These are phyloP conservation scores for Picea sitchensis DNA, from an alignment of 75 land plant species.

Conservation along the genomic window DNA sequence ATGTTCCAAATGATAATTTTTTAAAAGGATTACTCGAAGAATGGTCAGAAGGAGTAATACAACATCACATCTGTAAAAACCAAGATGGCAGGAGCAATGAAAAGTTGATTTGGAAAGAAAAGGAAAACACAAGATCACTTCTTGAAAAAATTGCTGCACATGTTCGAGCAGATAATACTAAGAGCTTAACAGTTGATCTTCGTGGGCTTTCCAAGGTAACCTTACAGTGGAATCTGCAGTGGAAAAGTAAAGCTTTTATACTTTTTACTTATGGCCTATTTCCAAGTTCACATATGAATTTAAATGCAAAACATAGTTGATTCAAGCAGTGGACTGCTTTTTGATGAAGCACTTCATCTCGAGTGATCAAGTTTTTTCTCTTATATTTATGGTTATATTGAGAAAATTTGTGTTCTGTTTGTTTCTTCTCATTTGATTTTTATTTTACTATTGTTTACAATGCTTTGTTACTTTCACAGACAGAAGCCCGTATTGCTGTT, in stretches of 20 bases:
- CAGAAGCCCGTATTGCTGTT: conserved; percentile 80
- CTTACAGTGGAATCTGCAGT: not conserved
- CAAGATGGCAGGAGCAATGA: conserved; percentile 4
- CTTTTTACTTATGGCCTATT: not conserved
- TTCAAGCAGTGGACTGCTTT: not conserved
- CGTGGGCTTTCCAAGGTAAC: conserved; percentile 68
- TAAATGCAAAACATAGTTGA: not conserved
- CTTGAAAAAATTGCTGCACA: conserved; percentile 70
- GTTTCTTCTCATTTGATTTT: not conserved
- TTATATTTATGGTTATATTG: not conserved
- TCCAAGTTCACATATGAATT: not conserved
- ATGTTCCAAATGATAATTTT: conserved; percentile 61
- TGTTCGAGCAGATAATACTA: conserved; percentile 25
- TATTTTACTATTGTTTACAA: not conserved
- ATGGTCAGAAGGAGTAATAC: conserved; percentile 84
- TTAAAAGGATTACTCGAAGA: conserved; percentile 69
- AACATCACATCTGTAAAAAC: conserved; percentile 13
- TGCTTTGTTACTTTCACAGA: conserved; percentile 28
- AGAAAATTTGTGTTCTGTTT: not conserved
- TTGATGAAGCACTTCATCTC: not conserved
- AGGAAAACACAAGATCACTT: conserved; percentile 26
- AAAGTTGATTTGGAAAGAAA: not conserved
- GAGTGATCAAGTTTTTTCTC: not conserved
- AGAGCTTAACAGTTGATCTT: conserved; percentile 46
- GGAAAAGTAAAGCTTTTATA: not conserved